Evolutionary conservation across 441 rosid species (phyloP).

Genomic region (Euphorbia schlechtendalii): DNA sequence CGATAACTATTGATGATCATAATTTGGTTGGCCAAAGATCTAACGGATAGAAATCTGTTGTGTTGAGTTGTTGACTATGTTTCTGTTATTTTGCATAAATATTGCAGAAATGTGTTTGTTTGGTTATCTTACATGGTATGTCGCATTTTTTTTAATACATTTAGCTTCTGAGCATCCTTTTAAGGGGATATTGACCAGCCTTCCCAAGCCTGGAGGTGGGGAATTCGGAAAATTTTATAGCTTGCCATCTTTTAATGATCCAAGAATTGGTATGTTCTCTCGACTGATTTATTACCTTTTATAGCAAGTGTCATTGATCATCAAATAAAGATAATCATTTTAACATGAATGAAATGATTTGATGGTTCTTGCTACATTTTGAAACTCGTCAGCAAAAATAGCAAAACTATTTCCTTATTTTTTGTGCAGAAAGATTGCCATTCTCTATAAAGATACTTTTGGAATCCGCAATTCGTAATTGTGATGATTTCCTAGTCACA

Average conservation of each 20-base stretch:
- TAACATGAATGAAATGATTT: background rate
- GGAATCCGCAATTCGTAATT: constrained; percentile 93
- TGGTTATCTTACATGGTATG: background rate
- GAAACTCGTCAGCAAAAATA: too few species aligned
- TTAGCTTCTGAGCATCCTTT: constrained; percentile 86
- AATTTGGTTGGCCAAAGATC: too few species aligned
- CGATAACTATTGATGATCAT: too few species aligned
- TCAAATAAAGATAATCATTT: background rate
- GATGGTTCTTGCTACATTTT: background rate
- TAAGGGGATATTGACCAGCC: constrained; percentile 67
- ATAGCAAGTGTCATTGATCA: background rate
- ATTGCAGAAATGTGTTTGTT: background rate
- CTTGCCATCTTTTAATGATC: constrained; percentile 83
- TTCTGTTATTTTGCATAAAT: too few species aligned
- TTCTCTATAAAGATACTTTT: constrained; percentile 88
- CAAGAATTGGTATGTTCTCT: constrained; percentile 60
- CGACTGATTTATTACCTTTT: background rate
- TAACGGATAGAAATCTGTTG: too few species aligned
- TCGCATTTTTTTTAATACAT: constrained; percentile 8
- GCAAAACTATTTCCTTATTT: background rate
- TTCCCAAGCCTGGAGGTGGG: constrained; percentile 93
- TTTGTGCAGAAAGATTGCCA: constrained; percentile 61
- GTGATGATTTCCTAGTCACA: constrained; percentile 93
- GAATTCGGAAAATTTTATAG: constrained; percentile 94
- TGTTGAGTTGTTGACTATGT: too few species aligned